Conservation (phyloP, 352 stramenopile species). For the Stephanocyclus meneghinianus region DNA sequence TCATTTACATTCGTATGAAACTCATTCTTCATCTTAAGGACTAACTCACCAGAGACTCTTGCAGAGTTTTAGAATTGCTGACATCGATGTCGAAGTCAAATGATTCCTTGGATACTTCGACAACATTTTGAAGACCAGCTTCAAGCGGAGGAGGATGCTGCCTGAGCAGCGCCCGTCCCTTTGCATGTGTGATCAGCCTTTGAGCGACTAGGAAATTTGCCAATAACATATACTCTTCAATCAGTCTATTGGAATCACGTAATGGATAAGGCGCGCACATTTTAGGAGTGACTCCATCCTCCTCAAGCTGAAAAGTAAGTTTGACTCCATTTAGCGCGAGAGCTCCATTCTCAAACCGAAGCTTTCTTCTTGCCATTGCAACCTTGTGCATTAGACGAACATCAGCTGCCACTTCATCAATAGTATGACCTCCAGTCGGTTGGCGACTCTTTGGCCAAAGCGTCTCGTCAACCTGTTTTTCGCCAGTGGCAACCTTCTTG, state of each 20-base stretch:
- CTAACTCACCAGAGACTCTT: constrained; percentile 81
- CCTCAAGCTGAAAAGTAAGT: constrained; percentile 91
- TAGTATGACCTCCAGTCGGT: constrained; percentile 73
- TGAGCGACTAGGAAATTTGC: constrained; percentile 97
- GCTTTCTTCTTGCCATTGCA: constrained; percentile 83
- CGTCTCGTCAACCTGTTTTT: constrained; percentile 77
- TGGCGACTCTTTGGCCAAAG: constrained; percentile 78
- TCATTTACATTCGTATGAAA: no score
- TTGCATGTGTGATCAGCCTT: constrained; percentile 88
- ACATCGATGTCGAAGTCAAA: constrained; percentile 85
- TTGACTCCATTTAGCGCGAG: constrained; percentile 91
- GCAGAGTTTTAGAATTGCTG: constrained; percentile 85
- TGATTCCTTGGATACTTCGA: constrained; percentile 60
- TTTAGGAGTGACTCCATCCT: constrained; percentile 88
- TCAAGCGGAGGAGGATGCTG: constrained; percentile 86
- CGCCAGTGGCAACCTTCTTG: constrained; percentile 80
- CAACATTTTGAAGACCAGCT: constrained; percentile 73
- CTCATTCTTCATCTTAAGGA: no score
- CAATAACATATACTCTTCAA: constrained; percentile 98
- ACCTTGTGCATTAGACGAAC: constrained; percentile 84
- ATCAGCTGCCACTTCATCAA: constrained; percentile 80
- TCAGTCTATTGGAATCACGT: constrained; percentile 91
- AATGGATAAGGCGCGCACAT: constrained; percentile 88
- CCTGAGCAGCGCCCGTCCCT: constrained; percentile 88
- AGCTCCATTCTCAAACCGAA: constrained; percentile 90